A percentile compares a stretch with the other conserved stretches of the same genome.
phyloP scores from a whole-genome alignment of 352 stramenopile genomes.

The Globisporangium emineosum region DNA sequence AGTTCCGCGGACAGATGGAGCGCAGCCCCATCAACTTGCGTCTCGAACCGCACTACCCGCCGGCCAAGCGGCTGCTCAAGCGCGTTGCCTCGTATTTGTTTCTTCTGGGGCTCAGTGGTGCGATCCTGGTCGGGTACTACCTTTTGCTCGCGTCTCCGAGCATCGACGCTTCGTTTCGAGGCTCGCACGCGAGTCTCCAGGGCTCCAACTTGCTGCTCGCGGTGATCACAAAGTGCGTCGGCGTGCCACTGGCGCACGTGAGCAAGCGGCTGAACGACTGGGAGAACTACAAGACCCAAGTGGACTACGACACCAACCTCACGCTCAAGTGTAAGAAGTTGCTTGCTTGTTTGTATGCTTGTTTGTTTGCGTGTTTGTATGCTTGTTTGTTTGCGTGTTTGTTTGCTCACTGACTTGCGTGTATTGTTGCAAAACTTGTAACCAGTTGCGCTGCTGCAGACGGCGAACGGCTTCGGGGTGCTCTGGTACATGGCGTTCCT shows the following conservation, averaged over 20 bases:
- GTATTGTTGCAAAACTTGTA: neutral
- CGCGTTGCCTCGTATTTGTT: conserved; percentile 24
- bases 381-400: neutral
- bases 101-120: conserved; percentile 23
- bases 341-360: neutral
- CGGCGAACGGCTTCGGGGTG: conserved; percentile 54
- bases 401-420: neutral
- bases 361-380: neutral
- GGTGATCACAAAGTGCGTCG: conserved; percentile 35
- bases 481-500: conserved; percentile 57
- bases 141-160: conserved; percentile 32
- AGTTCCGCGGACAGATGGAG: conserved; percentile 52
- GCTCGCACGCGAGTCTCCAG: conserved; percentile 24
- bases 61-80: conserved; percentile 28
- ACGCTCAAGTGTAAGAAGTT: conserved; percentile 81
- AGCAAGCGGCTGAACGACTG: conserved; percentile 47
- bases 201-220: conserved; percentile 36
- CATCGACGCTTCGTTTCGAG: conserved; percentile 22
- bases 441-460: conserved; percentile 55
- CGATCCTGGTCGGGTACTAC: conserved; percentile 29
- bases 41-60: conserved; percentile 45
- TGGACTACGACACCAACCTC: conserved; percentile 62
- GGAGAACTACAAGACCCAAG: conserved; percentile 73
- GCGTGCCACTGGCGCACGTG: conserved; percentile 22
- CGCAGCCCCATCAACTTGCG: conserved; percentile 54